These are phyloP conservation scores for Penicillium olsonii DNA, from an alignment of 2,329 filamentous ascomycete species.

Conservation along the genomic window DNA sequence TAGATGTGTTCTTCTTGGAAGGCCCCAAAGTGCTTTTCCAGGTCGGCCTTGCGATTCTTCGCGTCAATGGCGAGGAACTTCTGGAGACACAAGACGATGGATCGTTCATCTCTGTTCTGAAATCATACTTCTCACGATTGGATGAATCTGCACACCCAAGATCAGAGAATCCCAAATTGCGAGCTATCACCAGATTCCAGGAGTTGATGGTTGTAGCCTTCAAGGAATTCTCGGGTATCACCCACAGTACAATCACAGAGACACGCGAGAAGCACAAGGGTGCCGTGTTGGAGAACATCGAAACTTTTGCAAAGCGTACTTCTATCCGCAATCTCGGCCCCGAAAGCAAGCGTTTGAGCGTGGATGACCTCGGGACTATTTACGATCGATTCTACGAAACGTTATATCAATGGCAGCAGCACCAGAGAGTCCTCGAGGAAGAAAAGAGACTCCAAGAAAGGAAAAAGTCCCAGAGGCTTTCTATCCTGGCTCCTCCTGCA, in stretches of 20 bases:
- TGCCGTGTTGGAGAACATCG: constrained; percentile 90
- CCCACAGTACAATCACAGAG: constrained; percentile 87
- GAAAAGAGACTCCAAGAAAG: constrained; percentile 66
- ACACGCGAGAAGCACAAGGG: constrained; percentile 91
- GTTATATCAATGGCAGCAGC: constrained; percentile 86
- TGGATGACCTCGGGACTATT: constrained; percentile 82
- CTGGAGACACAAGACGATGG: constrained; percentile 92
- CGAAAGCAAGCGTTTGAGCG: constrained; percentile 86
- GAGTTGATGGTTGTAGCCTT: constrained; percentile 99
- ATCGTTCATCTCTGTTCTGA: constrained; percentile 93
- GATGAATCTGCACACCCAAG: constrained; percentile 96
- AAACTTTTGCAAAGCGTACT: constrained; percentile 94
- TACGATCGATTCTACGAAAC: constrained; percentile 95
- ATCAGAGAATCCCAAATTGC: constrained; percentile 90
- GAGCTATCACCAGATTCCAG: constrained; percentile 93
- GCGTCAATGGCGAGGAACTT: constrained; percentile 95
- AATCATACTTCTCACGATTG: constrained; percentile 87
- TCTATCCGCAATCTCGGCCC: constrained; percentile 94
- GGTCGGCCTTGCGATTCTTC: constrained; percentile 90
- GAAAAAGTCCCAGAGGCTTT: constrained; percentile 51
- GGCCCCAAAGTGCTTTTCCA: constrained; percentile 97
- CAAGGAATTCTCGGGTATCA: constrained; percentile 95
- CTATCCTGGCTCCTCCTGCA: constrained; percentile 48
- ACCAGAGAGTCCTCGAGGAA: constrained; percentile 75
- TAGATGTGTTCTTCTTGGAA: constrained; percentile 98